These are phyloP conservation scores for Chaetomiaceae sp. DNA, from an alignment of 2,329 filamentous ascomycete genomes.

Conservation along the genomic window DNA sequence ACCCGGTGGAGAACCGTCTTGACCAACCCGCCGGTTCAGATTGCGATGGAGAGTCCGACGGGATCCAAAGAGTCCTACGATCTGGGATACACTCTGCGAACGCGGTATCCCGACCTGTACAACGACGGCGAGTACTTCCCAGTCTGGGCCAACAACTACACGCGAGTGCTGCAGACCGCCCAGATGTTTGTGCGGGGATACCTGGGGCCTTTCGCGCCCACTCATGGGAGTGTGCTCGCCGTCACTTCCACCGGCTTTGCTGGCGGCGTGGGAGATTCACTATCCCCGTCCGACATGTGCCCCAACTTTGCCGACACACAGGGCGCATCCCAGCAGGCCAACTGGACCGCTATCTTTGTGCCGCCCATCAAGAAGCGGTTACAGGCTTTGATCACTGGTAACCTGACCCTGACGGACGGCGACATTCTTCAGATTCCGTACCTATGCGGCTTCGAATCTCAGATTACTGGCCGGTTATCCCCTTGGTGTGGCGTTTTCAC, in stretches of 20 bases:
- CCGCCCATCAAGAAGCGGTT: constrained; percentile 49
- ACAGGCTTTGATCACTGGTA: constrained; percentile 46
- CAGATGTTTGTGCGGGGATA: constrained; percentile 56
- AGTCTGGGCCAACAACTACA: constrained; percentile 62
- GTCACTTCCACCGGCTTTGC: constrained; percentile 50
- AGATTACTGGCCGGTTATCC: constrained; percentile 56
- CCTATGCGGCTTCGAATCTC: constrained; percentile 65
- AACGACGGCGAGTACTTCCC: constrained; percentile 44
- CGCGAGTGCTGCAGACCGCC: constrained; percentile 56
- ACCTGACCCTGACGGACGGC: constrained; percentile 45
- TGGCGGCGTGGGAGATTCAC: constrained; percentile 52
- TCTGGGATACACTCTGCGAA: constrained; percentile 47
- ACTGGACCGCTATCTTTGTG: constrained; percentile 47
- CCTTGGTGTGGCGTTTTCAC: constrained; percentile 59
- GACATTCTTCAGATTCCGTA: constrained; percentile 58
- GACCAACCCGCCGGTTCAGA: constrained; percentile 47
- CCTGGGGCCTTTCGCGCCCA: constrained; percentile 48
- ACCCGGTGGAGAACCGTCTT: constrained; percentile 53
- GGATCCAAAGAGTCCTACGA: constrained; percentile 57
- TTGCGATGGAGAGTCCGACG: constrained; percentile 53
- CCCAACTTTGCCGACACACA: constrained; percentile 51
- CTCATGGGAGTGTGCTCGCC: constrained; percentile 49
- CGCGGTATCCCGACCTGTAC: constrained; percentile 46
- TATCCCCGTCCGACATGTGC: constrained; percentile 58
- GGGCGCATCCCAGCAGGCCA: constrained; percentile 39